Conservation (phyloP, 768 basidiomycete genomes). For the Naganishia randhawae region DNA sequence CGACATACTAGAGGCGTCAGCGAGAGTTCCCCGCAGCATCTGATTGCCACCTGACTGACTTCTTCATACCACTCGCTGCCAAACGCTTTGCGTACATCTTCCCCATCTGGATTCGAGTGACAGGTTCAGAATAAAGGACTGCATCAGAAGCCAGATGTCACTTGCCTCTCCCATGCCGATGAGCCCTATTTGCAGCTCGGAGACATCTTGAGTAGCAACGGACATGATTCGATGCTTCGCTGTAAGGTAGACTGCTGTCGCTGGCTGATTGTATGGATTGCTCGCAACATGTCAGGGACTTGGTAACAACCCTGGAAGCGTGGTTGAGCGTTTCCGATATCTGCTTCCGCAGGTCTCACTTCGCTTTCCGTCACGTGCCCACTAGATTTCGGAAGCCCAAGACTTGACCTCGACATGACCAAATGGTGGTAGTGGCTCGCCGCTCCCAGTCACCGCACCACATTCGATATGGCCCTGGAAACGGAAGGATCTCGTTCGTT, state of each 20-base stretch:
- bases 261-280: not conserved
- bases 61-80: slow-evolving; percentile 76
- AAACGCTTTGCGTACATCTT: slow-evolving; percentile 83
- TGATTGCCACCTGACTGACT: slow-evolving; percentile 56
- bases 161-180: slow-evolving; percentile 84
- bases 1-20: slow-evolving; percentile 11
- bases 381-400: not conserved
- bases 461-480: not conserved
- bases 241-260: not conserved
- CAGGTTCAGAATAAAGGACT: not conserved
- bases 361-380: not conserved
- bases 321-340: not conserved
- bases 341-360: not conserved
- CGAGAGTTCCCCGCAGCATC: too few species aligned
- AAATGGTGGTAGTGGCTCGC: not conserved
- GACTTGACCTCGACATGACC: not conserved
- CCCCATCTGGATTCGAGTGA: slow-evolving; percentile 62
- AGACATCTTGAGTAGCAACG: slow-evolving; percentile 3
- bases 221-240: not conserved
- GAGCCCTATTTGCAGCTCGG: slow-evolving; percentile 61
- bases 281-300: too few species aligned
- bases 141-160: not conserved
- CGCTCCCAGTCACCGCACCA: not conserved
- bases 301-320: not conserved
- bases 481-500: slow-evolving; percentile 8